Evolutionary conservation across 2,329 filamentous ascomycete genomes (phyloP), one percentile per base, ranked within the genome.

Genomic region (Arthroderma sp.): DNA sequence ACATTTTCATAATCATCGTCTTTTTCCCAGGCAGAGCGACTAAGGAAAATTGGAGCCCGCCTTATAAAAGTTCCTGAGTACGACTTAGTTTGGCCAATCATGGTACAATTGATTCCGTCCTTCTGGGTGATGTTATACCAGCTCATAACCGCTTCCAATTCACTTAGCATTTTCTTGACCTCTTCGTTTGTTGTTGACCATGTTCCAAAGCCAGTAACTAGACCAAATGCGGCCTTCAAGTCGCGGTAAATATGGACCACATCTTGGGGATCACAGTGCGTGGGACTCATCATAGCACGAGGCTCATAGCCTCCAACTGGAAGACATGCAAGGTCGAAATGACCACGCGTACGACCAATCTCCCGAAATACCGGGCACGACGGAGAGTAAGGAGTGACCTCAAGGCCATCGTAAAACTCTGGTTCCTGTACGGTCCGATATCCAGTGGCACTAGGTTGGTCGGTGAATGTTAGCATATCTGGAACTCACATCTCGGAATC

Each of bases 121-220:
- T n/a, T n/a, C n/a, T n/a, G n/a, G n/a, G n/a, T n/a, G n/a, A n/a
- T n/a, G n/a, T n/a, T n/a, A n/a, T n/a, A n/a, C n/a, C n/a, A n/a
- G n/a, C 3, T 41, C 19, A n/a, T 6, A 41, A 6, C n/a, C 21
- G 21, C 41, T 21, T 23, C 17, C 17, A 47, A 15, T 11, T 47
- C 17, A 4, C 13, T 17, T 13, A 11, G 4, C 9, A 15, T 2
- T 47, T 11, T 11, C 9, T 21, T 23, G 21, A 95, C 86, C 59
- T 91, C 86, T 71, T 97, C 91, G 60, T 82, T 78, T 0, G 91
- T 95, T 63, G 95, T 72, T 0, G 88, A 84, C 89, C 91, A 96
- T 0, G 87, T 76, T 1, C 90, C 91, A 90, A 91, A 96, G 68
- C 96, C 91, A 64, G 96, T 95, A 1, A 82, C 91, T 74, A 96